Conservation (phyloP, 805 yeast genomes). For the Teunomyces barrocoloradensis region DNA sequence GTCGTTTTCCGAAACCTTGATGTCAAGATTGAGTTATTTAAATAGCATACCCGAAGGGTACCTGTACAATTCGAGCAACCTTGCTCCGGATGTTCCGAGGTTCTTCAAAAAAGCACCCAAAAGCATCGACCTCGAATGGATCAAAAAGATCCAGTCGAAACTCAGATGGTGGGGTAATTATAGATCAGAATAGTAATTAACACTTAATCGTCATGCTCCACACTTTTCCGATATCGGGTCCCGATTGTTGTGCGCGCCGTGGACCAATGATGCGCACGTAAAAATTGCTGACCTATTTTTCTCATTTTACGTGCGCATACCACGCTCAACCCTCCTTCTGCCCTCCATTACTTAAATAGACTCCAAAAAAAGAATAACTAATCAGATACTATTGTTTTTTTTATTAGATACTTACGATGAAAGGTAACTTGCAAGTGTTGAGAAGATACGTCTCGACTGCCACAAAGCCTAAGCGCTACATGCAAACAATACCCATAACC, state of each 20-base stretch:
- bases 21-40: constrained; percentile 17
- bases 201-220: neutral
- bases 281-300: constrained; percentile 6
- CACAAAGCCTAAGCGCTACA: constrained; percentile 26
- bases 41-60: constrained; percentile 17
- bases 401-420: neutral
- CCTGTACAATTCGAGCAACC: constrained; percentile 2
- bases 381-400: neutral
- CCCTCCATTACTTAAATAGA: neutral
- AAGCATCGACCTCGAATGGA: constrained; percentile 13
- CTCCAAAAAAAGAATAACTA: neutral
- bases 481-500: constrained; percentile 33
- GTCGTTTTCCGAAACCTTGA: constrained; percentile 19
- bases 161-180: constrained; percentile 7
- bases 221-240: constrained; percentile 8
- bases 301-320: neutral
- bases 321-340: neutral
- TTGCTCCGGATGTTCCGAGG: neutral
- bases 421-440: constrained; percentile 1
- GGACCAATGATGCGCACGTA: constrained; percentile 4
- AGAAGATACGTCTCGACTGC: constrained; percentile 20
- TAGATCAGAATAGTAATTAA: neutral
- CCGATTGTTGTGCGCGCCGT: constrained; percentile 3
- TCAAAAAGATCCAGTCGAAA: constrained; percentile 10
- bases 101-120: constrained; percentile 1